Evolutionary conservation across 495 filamentous ascomycete genomes (phyloP), one percentile per base, ranked within the genome.

Genomic region (Schizothecium vesticola): DNA sequence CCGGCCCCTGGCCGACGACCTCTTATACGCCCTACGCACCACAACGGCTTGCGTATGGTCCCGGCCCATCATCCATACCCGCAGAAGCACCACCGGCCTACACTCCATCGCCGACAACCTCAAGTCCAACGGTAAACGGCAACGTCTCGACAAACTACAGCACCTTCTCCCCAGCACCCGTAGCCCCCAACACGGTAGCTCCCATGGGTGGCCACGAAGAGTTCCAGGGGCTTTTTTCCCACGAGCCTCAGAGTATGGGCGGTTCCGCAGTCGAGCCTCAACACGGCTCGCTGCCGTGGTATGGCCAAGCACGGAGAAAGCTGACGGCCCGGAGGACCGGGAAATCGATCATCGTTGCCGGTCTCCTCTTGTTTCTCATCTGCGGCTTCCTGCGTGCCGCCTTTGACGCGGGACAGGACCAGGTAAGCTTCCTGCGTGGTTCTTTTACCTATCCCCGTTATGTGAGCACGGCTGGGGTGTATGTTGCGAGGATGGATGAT

Each of bases 21-120:
- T 71, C 72, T 63, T 76, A 77, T 69, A 73, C 73, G n/a, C 56
- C 71, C 1, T 72, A 72, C 59, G 21, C 63, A 9, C 64, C 69
- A 22, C 70, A 29, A 3, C 51, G 29, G 21, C 55, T 64, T 59
- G 64, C 58, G 24, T 69, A 71, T 61, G 64, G 68, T 26, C 62
- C 72, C 8, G 59, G 71, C 43, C 71, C 73, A 2, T 66, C 71
- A 51, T 73, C 76, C 33, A 43, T 78, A 66, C 80, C 78, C 61
- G 73, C 74, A 16, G 80, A 84, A 29, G 80, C 80, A 5, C 82
- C 81, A 21, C 82, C 82, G 1, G 81, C 81, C 0, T 84, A 83
- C 67, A 79, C 80, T 3, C 80, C 80, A 6, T 80, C 77, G 5
- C 76, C 80, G 19, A 73, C 71, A 19, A 62, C 63, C 28, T 31